phyloP scores from a whole-genome alignment of 148 eudicot genomes.

The Chenopodium berlandieri region DNA sequence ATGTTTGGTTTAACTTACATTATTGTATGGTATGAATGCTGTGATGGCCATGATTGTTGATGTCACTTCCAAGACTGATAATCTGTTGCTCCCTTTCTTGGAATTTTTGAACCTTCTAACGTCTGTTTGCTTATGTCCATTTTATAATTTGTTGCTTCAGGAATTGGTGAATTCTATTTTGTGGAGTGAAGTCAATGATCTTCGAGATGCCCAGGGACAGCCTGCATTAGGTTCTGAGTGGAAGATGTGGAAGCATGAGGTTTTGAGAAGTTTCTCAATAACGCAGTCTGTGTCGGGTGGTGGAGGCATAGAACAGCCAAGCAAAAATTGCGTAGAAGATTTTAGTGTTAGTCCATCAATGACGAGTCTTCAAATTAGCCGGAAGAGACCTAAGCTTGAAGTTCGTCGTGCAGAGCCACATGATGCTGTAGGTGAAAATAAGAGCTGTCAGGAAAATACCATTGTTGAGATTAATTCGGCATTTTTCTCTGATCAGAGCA shows the following conservation, averaged over 20 bases:
- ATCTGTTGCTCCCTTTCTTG: neutral
- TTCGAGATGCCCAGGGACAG: constrained; percentile 43
- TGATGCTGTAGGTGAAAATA: constrained; percentile 39
- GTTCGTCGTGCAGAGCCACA: constrained; percentile 94
- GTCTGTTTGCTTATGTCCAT: constrained; percentile 21
- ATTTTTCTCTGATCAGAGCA: constrained; percentile 44
- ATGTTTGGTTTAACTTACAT: neutral
- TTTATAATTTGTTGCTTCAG: constrained; percentile 38
- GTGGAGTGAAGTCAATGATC: constrained; percentile 66
- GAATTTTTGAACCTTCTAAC: neutral
- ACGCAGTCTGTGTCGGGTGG: constrained; percentile 41
- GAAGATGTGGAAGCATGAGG: constrained; percentile 83
- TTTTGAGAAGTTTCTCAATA: constrained; percentile 59
- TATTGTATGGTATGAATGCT: neutral
- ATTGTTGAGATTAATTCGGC: constrained; percentile 48
- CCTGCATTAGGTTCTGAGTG: constrained; percentile 58
- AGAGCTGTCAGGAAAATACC: constrained; percentile 36
- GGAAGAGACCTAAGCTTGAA: constrained; percentile 94
- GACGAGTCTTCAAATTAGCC: constrained; percentile 47
- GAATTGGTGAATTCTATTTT: constrained; percentile 69
- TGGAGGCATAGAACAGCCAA: constrained; percentile 36
- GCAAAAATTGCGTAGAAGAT: constrained; percentile 27
- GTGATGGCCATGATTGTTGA: neutral
- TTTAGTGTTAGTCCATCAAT: constrained; percentile 36
- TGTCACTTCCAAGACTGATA: neutral